These are phyloP conservation scores for Aciculosporium take DNA, from an alignment of 2,329 filamentous ascomycete species.

Conservation along the genomic window DNA sequence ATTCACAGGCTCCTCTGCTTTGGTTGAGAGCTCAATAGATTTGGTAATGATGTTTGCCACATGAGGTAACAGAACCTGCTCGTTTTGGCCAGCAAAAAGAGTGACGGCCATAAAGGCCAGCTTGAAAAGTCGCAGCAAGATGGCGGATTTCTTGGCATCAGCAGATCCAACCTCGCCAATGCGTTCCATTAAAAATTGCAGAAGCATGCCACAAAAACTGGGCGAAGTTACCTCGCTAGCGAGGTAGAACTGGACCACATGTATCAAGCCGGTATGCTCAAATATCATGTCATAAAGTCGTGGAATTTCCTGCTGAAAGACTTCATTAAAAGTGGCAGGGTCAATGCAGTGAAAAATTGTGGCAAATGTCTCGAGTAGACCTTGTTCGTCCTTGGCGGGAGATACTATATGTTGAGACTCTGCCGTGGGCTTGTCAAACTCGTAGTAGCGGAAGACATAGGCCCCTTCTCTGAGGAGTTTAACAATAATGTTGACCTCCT, in stretches of 20 bases:
- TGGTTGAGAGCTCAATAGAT: conserved; percentile 90
- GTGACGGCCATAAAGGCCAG: conserved; percentile 99
- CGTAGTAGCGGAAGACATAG: conserved; percentile 93
- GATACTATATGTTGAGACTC: conserved; percentile 77
- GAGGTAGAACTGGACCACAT: conserved; percentile 94
- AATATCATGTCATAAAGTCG: conserved; percentile 97
- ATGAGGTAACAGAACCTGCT: conserved; percentile 87
- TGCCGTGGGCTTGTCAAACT: conserved; percentile 62
- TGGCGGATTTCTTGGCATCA: conserved; percentile 84
- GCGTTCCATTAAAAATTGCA: conserved; percentile 93
- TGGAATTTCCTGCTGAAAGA: conserved; percentile 94
- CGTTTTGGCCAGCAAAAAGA: conserved; percentile 85
- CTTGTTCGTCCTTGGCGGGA: conserved; percentile 91
- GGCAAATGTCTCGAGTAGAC: conserved; percentile 90
- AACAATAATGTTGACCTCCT: conserved; percentile 91
- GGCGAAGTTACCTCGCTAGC: conserved; percentile 97
- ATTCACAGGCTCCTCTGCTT: conserved; percentile 94
- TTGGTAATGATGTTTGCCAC: conserved; percentile 96
- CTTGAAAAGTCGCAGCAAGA: conserved; percentile 88
- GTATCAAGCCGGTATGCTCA: conserved; percentile 82
- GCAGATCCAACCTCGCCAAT: conserved; percentile 89
- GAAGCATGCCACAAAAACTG: conserved; percentile 93
- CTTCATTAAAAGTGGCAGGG: conserved; percentile 94
- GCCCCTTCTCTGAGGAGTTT: conserved; percentile 96
- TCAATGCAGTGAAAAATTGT: conserved; percentile 98